phyloP scores from a whole-genome alignment of 805 yeast genomes.

The Diddensiella santjacobensis region DNA sequence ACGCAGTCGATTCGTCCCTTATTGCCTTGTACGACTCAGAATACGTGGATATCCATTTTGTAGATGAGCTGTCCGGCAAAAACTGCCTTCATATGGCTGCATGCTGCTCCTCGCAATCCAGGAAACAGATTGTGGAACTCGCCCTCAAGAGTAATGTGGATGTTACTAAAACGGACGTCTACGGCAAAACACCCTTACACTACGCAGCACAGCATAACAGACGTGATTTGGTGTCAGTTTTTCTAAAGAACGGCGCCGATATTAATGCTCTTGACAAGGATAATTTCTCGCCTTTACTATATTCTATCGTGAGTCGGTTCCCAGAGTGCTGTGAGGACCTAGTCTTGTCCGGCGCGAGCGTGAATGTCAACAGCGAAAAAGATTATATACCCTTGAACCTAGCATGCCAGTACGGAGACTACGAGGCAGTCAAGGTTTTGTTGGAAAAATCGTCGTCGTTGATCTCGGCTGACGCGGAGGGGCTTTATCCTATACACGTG shows the following conservation, averaged over 20 bases:
- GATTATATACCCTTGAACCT: conserved; percentile 63
- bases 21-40: conserved; percentile 45
- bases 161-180: conserved; percentile 33
- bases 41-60: conserved; percentile 56
- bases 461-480: conserved; percentile 68
- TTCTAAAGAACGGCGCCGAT: conserved; percentile 40
- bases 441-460: conserved; percentile 41
- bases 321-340: conserved; percentile 51
- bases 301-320: conserved; percentile 70
- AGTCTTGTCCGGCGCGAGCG: conserved; percentile 43
- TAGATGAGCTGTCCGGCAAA: conserved; percentile 70
- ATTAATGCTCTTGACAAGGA: conserved; percentile 38
- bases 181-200: conserved; percentile 80
- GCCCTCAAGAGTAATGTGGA: conserved; percentile 31
- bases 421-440: conserved; percentile 61
- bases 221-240: conserved; percentile 40
- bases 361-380: conserved; percentile 37
- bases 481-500: conserved; percentile 82
- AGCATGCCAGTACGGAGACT: conserved; percentile 84
- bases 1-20: conserved; percentile 60
- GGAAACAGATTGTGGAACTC: conserved; percentile 29
- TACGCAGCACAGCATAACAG: conserved; percentile 65
- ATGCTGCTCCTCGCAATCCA: conserved; percentile 17
- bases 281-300: conserved; percentile 68
- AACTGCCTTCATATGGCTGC: conserved; percentile 70